Conservation (phyloP, 495 filamentous ascomycete species). For the Staphylotrichum tortipilum region DNA sequence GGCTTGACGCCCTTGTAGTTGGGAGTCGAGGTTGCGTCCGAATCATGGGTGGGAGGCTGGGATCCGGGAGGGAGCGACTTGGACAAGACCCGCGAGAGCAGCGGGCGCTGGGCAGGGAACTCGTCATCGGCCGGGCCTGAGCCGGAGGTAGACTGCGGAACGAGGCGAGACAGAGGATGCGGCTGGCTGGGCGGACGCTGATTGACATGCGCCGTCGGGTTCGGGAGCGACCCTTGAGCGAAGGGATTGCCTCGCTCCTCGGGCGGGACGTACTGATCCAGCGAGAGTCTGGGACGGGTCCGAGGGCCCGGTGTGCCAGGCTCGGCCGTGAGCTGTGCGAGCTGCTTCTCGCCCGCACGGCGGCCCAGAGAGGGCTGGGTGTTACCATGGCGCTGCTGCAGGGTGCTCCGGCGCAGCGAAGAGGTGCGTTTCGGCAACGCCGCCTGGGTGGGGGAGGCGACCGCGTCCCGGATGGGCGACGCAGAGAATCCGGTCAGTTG, state of each 20-base stretch:
- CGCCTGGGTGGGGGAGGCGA: conserved; percentile 22
- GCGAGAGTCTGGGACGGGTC: conserved; percentile 60
- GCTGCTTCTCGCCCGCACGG: conserved; percentile 37
- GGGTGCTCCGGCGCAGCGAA: conserved; percentile 73
- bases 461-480: conserved; percentile 23
- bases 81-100: conserved; percentile 54
- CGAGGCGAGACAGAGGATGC: conserved; percentile 76
- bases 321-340: conserved; percentile 37
- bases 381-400: conserved; percentile 64
- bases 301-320: conserved; percentile 40
- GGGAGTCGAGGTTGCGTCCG: conserved; percentile 66
- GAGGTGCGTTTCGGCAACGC: conserved; percentile 48
- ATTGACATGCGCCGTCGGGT: conserved; percentile 45
- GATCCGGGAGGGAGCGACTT: conserved; percentile 66
- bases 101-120: conserved; percentile 54
- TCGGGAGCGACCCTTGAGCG: conserved; percentile 44
- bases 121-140: conserved; percentile 71
- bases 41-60: conserved; percentile 37
- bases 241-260: conserved; percentile 58
- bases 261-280: conserved; percentile 62
- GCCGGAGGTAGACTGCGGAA: conserved; percentile 74
- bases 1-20: conserved; percentile 79
- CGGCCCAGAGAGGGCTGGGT: conserved; percentile 52
- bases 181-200: conserved; percentile 45
- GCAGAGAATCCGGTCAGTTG: conserved; percentile 27